phyloP scores from a whole-genome alignment of 768 basidiomycete species.

The Termitomyces sp. region DNA sequence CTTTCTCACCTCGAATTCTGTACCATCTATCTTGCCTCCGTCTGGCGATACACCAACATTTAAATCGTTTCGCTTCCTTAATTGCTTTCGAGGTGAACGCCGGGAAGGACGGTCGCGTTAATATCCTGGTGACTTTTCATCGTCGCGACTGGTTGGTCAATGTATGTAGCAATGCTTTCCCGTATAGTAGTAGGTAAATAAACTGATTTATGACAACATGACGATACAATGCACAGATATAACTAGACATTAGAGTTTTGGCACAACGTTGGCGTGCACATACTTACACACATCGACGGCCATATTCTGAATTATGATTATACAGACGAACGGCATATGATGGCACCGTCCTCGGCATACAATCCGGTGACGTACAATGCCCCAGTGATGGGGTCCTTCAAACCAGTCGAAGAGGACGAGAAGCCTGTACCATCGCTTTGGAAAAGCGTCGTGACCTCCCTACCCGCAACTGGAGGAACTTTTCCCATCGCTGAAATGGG shows the following conservation, averaged over 20 bases:
- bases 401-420: conserved; percentile 44
- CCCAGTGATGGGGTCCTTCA: conserved; percentile 46
- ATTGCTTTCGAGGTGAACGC: conserved; percentile 4
- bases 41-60: conserved; percentile 7
- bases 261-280: not conserved
- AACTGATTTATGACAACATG: conserved; percentile 7
- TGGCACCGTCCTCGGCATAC: conserved; percentile 48
- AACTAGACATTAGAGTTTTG: not conserved
- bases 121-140: not conserved
- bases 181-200: conserved; percentile 8
- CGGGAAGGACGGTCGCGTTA: not conserved
- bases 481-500: conserved; percentile 43
- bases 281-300: not conserved
- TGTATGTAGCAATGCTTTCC: conserved; percentile 14
- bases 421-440: conserved; percentile 68
- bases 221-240: conserved; percentile 1
- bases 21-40: conserved; percentile 9
- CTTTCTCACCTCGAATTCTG: conserved; percentile 12
- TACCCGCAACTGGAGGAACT: conserved; percentile 27
- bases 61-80: not conserved
- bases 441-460: conserved; percentile 58
- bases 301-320: not conserved
- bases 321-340: conserved; percentile 35
- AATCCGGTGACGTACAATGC: conserved; percentile 51
- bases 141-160: conserved; percentile 8